These are phyloP conservation scores for Strobilomyces dryophilus DNA, from an alignment of 768 basidiomycete genomes.

Conservation along the genomic window DNA sequence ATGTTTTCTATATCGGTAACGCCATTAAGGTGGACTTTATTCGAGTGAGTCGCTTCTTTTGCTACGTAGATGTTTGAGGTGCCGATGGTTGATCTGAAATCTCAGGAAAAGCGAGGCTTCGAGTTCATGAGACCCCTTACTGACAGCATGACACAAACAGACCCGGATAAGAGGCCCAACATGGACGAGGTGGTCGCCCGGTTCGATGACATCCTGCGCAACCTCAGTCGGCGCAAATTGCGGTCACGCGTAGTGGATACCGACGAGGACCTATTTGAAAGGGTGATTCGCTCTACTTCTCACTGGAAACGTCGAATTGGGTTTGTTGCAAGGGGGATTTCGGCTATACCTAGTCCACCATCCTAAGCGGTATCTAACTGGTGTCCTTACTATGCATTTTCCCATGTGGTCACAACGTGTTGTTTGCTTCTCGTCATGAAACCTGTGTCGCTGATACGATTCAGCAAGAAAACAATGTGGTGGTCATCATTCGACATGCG, in stretches of 20 bases:
- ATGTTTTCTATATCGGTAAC: slow-evolving; percentile 44
- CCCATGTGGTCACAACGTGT: too few relatives aligned
- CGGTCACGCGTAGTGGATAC: slow-evolving; percentile 20
- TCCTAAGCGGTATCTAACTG: neutral
- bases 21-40: slow-evolving; percentile 25
- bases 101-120: slow-evolving; percentile 4
- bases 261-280: slow-evolving; percentile 9
- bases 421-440: too few relatives aligned
- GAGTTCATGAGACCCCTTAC: slow-evolving; percentile 16
- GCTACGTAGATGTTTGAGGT: neutral
- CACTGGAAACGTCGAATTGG: slow-evolving; percentile 29
- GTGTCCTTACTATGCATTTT: too few relatives aligned
- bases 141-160: slow-evolving; percentile 32
- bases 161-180: slow-evolving; percentile 33
- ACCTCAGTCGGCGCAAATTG: slow-evolving; percentile 20
- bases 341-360: slow-evolving; percentile 11
- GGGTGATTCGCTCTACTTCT: slow-evolving; percentile 5
- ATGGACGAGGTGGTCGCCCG: slow-evolving; percentile 34
- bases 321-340: slow-evolving; percentile 11
- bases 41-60: neutral
- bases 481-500: too few relatives aligned
- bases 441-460: too few relatives aligned
- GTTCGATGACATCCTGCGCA: slow-evolving; percentile 20
- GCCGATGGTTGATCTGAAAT: neutral
- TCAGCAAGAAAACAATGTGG: too few relatives aligned